Evolutionary conservation across 305 asterid genomes (phyloP).

Genomic region (Salvia sclarea): DNA sequence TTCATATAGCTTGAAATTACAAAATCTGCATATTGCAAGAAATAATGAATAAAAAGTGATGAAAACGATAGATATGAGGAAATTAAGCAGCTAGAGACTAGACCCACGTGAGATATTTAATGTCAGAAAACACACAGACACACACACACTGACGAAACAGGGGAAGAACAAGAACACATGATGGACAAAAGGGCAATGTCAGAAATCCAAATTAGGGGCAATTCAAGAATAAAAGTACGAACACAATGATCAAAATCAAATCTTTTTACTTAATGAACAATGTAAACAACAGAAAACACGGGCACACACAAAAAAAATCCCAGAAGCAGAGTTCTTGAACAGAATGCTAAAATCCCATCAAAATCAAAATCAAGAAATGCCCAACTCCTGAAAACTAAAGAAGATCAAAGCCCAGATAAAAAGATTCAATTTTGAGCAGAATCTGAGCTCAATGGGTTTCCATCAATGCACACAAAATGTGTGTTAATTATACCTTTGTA

Average conservation of each 20-base stretch:
- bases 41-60: neutral
- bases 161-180: conserved; percentile 29
- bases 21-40: conserved; percentile 7
- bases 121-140: conserved; percentile 8
- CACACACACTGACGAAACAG: conserved; percentile 29
- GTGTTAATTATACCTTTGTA: conserved; percentile 57
- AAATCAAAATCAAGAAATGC: conserved; percentile 18
- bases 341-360: neutral
- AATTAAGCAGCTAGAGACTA: conserved; percentile 21
- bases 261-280: conserved; percentile 10
- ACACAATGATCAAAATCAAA: conserved; percentile 9
- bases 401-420: conserved; percentile 36
- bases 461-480: conserved; percentile 18
- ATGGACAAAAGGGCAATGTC: conserved; percentile 30
- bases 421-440: conserved; percentile 34
- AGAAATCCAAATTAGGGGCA: conserved; percentile 26
- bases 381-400: conserved; percentile 25
- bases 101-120: conserved; percentile 36
- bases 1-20: conserved; percentile 11
- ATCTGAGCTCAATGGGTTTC: conserved; percentile 17
- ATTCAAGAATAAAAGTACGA: conserved; percentile 8
- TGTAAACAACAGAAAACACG: neutral
- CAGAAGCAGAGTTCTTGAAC: conserved; percentile 24
- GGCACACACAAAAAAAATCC: conserved; percentile 2
- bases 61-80: neutral